These are phyloP conservation scores for Eucalyptus curtisii DNA, from an alignment of 345 rosid species.

Conservation along the genomic window DNA sequence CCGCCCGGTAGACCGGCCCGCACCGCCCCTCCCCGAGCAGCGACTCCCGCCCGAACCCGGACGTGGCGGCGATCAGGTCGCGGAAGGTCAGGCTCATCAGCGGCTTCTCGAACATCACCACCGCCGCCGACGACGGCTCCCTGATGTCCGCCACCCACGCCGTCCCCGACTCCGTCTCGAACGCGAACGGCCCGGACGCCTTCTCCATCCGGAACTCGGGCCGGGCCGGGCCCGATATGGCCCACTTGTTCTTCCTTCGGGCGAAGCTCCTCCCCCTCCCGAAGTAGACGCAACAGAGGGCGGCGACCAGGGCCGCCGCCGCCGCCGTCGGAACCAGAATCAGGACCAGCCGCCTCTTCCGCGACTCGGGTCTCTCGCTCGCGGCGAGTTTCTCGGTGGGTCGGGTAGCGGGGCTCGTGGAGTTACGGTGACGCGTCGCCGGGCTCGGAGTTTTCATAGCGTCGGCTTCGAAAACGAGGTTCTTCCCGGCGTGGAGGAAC, in stretches of 20 bases:
- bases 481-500: slow-evolving; percentile 42
- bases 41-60: slow-evolving; percentile 83
- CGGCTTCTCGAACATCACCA: slow-evolving; percentile 78
- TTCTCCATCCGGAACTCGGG: slow-evolving; percentile 59
- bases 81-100: slow-evolving; percentile 79
- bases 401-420: neutral
- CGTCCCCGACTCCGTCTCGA: slow-evolving; percentile 82
- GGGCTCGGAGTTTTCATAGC: slow-evolving; percentile 6
- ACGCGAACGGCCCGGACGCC: slow-evolving; percentile 75
- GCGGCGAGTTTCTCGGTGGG: neutral
- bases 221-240: slow-evolving; percentile 68
- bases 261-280: slow-evolving; percentile 10
- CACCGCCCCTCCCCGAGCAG: slow-evolving; percentile 65
- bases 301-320: slow-evolving; percentile 20
- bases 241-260: slow-evolving; percentile 59
- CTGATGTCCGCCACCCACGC: slow-evolving; percentile 93
- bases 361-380: neutral
- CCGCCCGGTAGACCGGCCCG: slow-evolving; percentile 77
- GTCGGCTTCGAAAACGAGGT: slow-evolving; percentile 24
- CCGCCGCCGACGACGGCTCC: slow-evolving; percentile 78
- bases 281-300: slow-evolving; percentile 1
- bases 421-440: neutral
- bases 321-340: slow-evolving; percentile 20
- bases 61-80: slow-evolving; percentile 93
- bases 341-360: slow-evolving; percentile 14